These are phyloP conservation scores for Elaeis oleifera DNA, from an alignment of 202 grass and related monocot genomes.

Conservation along the genomic window DNA sequence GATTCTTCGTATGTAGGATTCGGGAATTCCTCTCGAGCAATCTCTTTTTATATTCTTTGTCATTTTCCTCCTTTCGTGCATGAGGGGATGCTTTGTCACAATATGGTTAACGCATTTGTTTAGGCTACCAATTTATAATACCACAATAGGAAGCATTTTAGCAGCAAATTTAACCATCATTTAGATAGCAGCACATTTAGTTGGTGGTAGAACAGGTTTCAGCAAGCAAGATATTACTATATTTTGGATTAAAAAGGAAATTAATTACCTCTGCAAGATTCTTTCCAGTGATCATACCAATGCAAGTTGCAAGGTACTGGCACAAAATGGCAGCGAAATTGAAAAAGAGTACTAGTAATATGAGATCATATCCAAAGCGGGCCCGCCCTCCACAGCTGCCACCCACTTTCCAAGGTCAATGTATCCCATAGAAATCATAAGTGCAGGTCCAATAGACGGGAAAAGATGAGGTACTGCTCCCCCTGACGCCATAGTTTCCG, in stretches of 20 bases:
- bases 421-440: conserved; percentile 88
- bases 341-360: conserved; percentile 75
- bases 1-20: too few relatives aligned
- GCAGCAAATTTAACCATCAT: too few relatives aligned
- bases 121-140: too few relatives aligned
- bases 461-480: conserved; percentile 45
- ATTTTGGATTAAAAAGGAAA: conserved; percentile 13
- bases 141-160: too few relatives aligned
- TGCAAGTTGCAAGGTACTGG: conserved; percentile 87
- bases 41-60: too few relatives aligned
- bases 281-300: conserved; percentile 76
- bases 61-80: too few relatives aligned
- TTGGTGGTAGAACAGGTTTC: too few relatives aligned
- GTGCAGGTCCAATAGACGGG: conserved; percentile 69
- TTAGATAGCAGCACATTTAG: too few relatives aligned
- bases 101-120: too few relatives aligned
- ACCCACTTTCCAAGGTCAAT: conserved; percentile 98
- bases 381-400: conserved; percentile 66
- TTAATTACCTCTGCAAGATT: conserved; percentile 76
- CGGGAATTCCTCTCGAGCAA: too few relatives aligned
- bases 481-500: conserved; percentile 21
- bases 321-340: conserved; percentile 87
- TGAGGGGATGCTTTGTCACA: too few relatives aligned
- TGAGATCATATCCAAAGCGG: conserved; percentile 76
- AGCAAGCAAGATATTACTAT: too few relatives aligned